These are phyloP conservation scores for Verticillium alfalfae DNA, from an alignment of 2,329 filamentous ascomycete genomes.

Conservation along the genomic window DNA sequence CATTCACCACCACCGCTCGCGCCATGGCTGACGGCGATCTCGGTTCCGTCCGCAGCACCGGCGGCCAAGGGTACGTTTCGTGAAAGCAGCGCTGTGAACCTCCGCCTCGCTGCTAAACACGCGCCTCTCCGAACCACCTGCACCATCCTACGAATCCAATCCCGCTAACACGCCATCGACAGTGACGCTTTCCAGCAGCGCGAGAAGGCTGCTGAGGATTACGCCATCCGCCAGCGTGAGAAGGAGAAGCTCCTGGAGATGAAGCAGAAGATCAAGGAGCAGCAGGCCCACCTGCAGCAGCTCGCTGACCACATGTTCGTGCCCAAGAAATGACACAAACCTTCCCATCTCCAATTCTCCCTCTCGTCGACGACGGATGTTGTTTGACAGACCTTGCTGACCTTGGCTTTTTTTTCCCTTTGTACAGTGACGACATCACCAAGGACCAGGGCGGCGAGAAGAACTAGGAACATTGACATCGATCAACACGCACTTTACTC, in stretches of 20 bases:
- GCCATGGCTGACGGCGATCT: constrained; percentile 67
- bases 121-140: not conserved
- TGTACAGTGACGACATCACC: constrained; percentile 67
- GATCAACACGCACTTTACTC: not conserved
- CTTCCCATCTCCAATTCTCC: not conserved
- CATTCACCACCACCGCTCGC: constrained; percentile 59
- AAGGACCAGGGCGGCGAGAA: constrained; percentile 65
- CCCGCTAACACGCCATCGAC: constrained; percentile 6
- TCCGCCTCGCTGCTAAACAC: not conserved
- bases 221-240: constrained; percentile 82
- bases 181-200: constrained; percentile 92
- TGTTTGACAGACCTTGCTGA: constrained; percentile 1
- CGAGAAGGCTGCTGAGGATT: constrained; percentile 81
- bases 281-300: constrained; percentile 78
- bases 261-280: constrained; percentile 66
- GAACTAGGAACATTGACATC: constrained; percentile 35
- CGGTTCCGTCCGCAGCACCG: constrained; percentile 51
- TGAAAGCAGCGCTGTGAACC: not conserved
- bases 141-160: not conserved
- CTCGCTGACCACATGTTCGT: constrained; percentile 82
- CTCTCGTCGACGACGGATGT: not conserved
- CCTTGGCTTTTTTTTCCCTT: constrained; percentile 1
- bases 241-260: constrained; percentile 81
- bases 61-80: constrained; percentile 45
- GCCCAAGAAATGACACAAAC: not conserved